Evolutionary conservation across 768 basidiomycete genomes (phyloP), one percentile per base, ranked within the genome.

Genomic region (Collybia sordida): DNA sequence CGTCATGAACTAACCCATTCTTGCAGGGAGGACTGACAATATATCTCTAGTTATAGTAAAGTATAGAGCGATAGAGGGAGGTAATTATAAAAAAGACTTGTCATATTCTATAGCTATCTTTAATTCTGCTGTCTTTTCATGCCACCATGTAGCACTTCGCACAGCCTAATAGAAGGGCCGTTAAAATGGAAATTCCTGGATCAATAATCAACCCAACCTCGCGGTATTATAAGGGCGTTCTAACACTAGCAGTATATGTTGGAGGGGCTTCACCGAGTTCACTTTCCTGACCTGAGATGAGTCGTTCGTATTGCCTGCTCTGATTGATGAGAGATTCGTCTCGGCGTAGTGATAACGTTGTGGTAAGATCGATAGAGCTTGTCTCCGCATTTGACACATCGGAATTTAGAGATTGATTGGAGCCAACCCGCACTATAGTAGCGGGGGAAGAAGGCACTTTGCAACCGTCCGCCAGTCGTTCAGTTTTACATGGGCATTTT

Each of bases 211-310:
- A 27, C 25, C 25, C 25, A 9, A 31, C 27, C 27, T 48, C 25
- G 42, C 35, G 44, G 11, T 40, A 46, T 24, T 40, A 51, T 44
- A 44, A 46, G 14, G 25, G 42, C 47, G 9, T 31, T 3, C 45
- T 38, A 27, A 47, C 34, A 36, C 37, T 51, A 24, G 52, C 63
- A 34, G 71, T 71, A 62, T 94, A 93, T n/a, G 82, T 72, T 3
- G 95, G 95, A 0, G 95, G 94, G 6, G 80, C 79, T 64, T 97
- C 93, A 6, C 94, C 94, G 14, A 75, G 73, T 59, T 88, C 86
- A 41, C 79, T 88, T 64, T 89, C 88, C 64, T 86, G 84, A 19
- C 95, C 94, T 9, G 88, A 80, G 34, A 97, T 77, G 17, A 97
- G 77, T 21, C 86, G 77, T 62, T 93, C 93, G 59, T 88, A 93